phyloP scores from a whole-genome alignment of 1,139 yeast species.

The Scheffersomyces quercinus region DNA sequence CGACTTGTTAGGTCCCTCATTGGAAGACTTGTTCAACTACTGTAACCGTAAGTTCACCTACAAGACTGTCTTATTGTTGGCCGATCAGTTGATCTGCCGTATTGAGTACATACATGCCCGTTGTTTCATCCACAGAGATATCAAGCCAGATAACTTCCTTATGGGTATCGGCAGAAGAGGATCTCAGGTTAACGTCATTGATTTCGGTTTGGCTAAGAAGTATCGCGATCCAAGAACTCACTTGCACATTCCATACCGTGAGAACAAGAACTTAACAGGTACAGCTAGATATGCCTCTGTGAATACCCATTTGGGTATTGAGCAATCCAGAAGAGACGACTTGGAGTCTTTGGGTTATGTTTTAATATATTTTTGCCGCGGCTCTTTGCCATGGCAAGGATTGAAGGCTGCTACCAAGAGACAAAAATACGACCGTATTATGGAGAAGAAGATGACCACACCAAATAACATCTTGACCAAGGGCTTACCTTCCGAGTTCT shows the following conservation, averaged over 20 bases:
- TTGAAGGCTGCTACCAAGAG: conserved; percentile 95
- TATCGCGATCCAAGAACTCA: conserved; percentile 95
- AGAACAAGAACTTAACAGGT: conserved; percentile 93
- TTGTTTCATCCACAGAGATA: conserved; percentile 87
- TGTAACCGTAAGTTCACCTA: conserved; percentile 92
- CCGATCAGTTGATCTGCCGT: conserved; percentile 93
- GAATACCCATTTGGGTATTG: conserved; percentile 95
- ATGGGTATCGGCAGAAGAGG: conserved; percentile 98
- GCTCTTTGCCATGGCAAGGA: conserved; percentile 98
- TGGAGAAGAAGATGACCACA: conserved; percentile 95
- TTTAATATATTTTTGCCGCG: conserved; percentile 90
- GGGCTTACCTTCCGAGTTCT: conserved; percentile 89
- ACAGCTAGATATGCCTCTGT: conserved; percentile 96
- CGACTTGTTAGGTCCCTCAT: conserved; percentile 91
- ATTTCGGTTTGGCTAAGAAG: conserved; percentile 95
- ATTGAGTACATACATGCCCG: conserved; percentile 95
- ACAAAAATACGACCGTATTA: conserved; percentile 93
- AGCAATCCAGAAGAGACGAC: conserved; percentile 95
- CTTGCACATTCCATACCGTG: conserved; percentile 93
- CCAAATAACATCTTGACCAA: conserved; percentile 86
- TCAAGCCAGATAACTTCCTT: conserved; percentile 94
- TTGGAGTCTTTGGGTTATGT: conserved; percentile 95
- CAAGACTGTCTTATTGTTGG: conserved; percentile 88
- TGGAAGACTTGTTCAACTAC: conserved; percentile 93
- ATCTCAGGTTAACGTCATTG: conserved; percentile 92